phyloP scores from a whole-genome alignment of 1,139 yeast species.

The Blastobotrys petasosporus region DNA sequence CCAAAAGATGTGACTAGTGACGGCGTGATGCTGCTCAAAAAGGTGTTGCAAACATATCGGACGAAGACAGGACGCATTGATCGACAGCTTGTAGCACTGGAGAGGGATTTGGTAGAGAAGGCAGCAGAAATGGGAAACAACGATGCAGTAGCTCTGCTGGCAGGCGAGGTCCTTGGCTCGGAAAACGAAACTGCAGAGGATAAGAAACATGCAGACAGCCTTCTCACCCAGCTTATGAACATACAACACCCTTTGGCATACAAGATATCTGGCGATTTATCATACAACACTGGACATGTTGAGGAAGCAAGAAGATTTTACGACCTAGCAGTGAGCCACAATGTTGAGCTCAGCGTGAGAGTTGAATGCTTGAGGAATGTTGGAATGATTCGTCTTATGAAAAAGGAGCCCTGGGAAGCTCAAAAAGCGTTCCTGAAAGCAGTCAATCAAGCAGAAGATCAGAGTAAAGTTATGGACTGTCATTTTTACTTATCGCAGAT shows the following conservation, averaged over 20 bases:
- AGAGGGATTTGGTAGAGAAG: slow-evolving; percentile 63
- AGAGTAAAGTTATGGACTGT: slow-evolving; percentile 50
- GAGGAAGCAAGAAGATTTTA: slow-evolving; percentile 46
- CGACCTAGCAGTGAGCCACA: slow-evolving; percentile 43
- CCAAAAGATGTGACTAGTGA: slow-evolving; percentile 12
- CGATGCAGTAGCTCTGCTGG: slow-evolving; percentile 67
- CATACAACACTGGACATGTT: slow-evolving; percentile 49
- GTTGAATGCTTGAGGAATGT: slow-evolving; percentile 69
- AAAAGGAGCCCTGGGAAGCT: slow-evolving; percentile 48
- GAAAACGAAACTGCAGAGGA: slow-evolving; percentile 43
- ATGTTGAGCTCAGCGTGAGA: slow-evolving; percentile 44
- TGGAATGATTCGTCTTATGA: slow-evolving; percentile 58
- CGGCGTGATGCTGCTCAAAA: slow-evolving; percentile 65
- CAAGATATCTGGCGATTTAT: slow-evolving; percentile 69
- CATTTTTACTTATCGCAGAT: slow-evolving; percentile 76
- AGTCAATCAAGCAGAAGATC: slow-evolving; percentile 33
- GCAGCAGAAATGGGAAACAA: slow-evolving; percentile 81
- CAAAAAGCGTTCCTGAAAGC: slow-evolving; percentile 56
- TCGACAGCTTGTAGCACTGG: slow-evolving; percentile 43
- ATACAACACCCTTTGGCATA: slow-evolving; percentile 62
- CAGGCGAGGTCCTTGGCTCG: slow-evolving; percentile 42
- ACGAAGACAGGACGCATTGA: slow-evolving; percentile 54
- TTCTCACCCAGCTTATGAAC: slow-evolving; percentile 57
- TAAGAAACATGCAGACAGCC: slow-evolving; percentile 51
- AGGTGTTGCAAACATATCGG: slow-evolving; percentile 58